Evolutionary conservation across 495 filamentous ascomycete genomes (phyloP).

Genomic region (Emericellopsis terricola): DNA sequence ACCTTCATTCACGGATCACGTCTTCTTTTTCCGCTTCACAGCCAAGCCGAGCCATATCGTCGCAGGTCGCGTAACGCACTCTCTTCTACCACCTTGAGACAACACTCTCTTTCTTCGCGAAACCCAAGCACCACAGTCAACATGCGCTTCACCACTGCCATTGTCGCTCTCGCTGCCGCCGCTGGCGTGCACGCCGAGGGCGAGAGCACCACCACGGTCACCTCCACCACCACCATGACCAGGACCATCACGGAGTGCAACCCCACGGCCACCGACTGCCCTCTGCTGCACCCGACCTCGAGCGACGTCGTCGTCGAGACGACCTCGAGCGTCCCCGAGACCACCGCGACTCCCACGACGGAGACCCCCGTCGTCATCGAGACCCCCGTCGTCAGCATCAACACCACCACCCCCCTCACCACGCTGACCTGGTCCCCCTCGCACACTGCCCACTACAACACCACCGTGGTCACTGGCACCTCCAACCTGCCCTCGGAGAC

Average conservation of each 20-base stretch:
- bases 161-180: constrained; percentile 13
- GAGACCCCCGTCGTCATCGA: not conserved
- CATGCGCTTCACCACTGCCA: constrained; percentile 18
- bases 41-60: too few species aligned
- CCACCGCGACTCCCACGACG: not conserved
- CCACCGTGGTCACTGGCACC: not conserved
- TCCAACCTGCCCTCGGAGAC: not conserved
- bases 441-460: not conserved
- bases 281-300: constrained; percentile 5
- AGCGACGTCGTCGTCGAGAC: not conserved
- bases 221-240: constrained; percentile 22
- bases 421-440: not conserved
- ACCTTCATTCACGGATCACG: too few species aligned
- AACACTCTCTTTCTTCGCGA: not conserved
- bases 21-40: too few species aligned
- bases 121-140: constrained; percentile 3
- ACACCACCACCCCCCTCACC: not conserved
- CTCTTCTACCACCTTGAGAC: not conserved
- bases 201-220: constrained; percentile 20
- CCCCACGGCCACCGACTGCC: constrained; percentile 24
- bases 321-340: not conserved
- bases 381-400: not conserved
- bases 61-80: too few species aligned
- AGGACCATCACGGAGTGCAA: constrained; percentile 30
- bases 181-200: constrained; percentile 11